Evolutionary conservation across 2,329 filamentous ascomycete genomes (phyloP).

Genomic region (Trichophyton simii): DNA sequence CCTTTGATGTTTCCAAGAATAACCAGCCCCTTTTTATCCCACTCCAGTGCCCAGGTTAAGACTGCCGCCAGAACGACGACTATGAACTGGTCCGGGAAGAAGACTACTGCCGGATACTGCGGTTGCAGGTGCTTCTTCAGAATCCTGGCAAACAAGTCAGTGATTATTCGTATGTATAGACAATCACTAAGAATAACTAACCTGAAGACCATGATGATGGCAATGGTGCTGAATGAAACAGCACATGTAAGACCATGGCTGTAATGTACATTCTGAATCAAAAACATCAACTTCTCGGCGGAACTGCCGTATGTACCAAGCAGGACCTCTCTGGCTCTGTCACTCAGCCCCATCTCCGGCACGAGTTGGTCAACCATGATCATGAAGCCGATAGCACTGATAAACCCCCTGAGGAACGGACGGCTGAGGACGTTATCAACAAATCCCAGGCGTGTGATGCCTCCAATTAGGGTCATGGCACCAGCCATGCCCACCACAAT

Average conservation of each 20-base stretch:
- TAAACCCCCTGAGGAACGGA: slow-evolving; percentile 88
- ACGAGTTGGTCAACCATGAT: slow-evolving; percentile 92
- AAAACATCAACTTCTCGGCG: slow-evolving; percentile 71
- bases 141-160: slow-evolving; percentile 42
- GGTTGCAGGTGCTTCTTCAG: slow-evolving; percentile 71
- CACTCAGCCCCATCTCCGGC: slow-evolving; percentile 68
- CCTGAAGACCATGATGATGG: slow-evolving; percentile 82
- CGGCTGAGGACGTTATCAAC: slow-evolving; percentile 86
- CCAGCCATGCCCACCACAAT: slow-evolving; percentile 81
- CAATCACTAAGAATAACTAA: slow-evolving; percentile 31
- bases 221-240: slow-evolving; percentile 67
- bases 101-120: slow-evolving; percentile 66
- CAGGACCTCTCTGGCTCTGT: slow-evolving; percentile 47
- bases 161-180: not conserved
- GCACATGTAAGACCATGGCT: slow-evolving; percentile 63
- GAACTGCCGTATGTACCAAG: slow-evolving; percentile 73
- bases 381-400: slow-evolving; percentile 91
- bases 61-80: slow-evolving; percentile 78
- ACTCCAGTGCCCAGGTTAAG: slow-evolving; percentile 61
- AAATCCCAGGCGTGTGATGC: slow-evolving; percentile 75
- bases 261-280: slow-evolving; percentile 52
- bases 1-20: slow-evolving; percentile 73
- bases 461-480: slow-evolving; percentile 75
- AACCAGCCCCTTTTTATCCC: slow-evolving; percentile 68
- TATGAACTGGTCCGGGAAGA: slow-evolving; percentile 80